Evolutionary conservation across 257 asterid species (phyloP), one percentile per base, ranked within the genome.

Genomic region (Rubia yunnanensis): DNA sequence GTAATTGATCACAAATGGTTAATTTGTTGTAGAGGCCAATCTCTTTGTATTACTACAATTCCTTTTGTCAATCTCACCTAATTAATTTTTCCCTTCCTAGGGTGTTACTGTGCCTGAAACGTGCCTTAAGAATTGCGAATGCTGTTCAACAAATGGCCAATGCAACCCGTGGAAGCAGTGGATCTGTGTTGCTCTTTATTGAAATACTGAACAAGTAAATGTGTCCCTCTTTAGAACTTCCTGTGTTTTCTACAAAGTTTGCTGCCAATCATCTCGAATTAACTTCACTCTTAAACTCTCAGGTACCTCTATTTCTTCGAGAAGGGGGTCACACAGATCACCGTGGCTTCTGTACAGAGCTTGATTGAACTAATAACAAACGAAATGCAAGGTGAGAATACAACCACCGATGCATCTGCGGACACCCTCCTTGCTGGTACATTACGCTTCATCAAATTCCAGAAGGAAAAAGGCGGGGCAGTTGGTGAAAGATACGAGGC

Each of bases 221-320:
- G 70, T 56, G 57, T 56, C 48, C 27, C 30, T 27, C 52, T 66
- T 66, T 38, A 27, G 34, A 52, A 52, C 32, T 36, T 53, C 52
- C 52, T 17, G 20, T 14, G 8, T 15, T 14, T 7, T 17, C 52
- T 28, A 1, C 54, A 23, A 24, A 13, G 30, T 49, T 34, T 50
- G 7, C 1, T 34, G 17, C 13, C 27, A 24, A 20, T 44, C 38
- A 0, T 32, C 35, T 69, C 18, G 13, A 10, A 46, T 4, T 46
- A 17, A 32, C 26, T 48, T 64, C 35, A 54, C 5, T 26, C 27
- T 38, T 31, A 32, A 56, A 60, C 64, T 75, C 52, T 69, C 79
- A 94, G 99, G 92, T 90, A 88, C 80, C 94, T 94, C n/a, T 94
- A 94, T 79, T 94, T 94, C 85, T 94, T 86, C 9, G 97, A 90